These are phyloP conservation scores for Echinosophora koreensis DNA, from an alignment of 306 rosid species.

Conservation along the genomic window DNA sequence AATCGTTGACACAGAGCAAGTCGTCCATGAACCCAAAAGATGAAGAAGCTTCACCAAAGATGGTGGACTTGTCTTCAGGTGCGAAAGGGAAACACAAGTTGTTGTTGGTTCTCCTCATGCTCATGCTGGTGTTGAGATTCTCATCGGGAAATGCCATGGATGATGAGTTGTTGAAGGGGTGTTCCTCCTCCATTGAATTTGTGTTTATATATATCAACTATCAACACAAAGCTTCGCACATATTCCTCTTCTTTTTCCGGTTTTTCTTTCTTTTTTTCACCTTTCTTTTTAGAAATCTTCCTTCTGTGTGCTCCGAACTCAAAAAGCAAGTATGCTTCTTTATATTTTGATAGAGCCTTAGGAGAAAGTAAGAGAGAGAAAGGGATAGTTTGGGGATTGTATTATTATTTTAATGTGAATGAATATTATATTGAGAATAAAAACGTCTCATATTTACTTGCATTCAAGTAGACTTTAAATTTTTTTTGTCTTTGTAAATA, in stretches of 20 bases:
- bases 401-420: no score
- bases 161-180: slow-evolving; percentile 45
- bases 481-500: no score
- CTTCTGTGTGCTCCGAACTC: slow-evolving; percentile 52
- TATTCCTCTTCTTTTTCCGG: slow-evolving; percentile 52
- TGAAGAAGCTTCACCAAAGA: slow-evolving; percentile 52
- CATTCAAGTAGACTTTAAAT: no score
- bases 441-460: no score
- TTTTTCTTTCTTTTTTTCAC: background rate
- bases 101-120: slow-evolving; percentile 2
- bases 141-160: slow-evolving; percentile 64
- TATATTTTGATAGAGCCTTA: slow-evolving; percentile 43
- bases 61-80: slow-evolving; percentile 42
- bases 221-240: slow-evolving; percentile 54
- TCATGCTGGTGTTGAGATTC: slow-evolving; percentile 35
- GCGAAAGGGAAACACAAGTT: slow-evolving; percentile 32
- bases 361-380: slow-evolving; percentile 31
- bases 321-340: slow-evolving; percentile 50
- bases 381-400: slow-evolving; percentile 39
- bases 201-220: slow-evolving; percentile 17
- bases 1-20: slow-evolving; percentile 51
- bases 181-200: slow-evolving; percentile 69
- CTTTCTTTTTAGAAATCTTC: slow-evolving; percentile 18
- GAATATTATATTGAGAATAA: no score
- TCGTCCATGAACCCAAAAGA: slow-evolving; percentile 69